These are phyloP conservation scores for Chlamydomonas schloesseri DNA, from an alignment of 139 green algal genomes.

Conservation along the genomic window DNA sequence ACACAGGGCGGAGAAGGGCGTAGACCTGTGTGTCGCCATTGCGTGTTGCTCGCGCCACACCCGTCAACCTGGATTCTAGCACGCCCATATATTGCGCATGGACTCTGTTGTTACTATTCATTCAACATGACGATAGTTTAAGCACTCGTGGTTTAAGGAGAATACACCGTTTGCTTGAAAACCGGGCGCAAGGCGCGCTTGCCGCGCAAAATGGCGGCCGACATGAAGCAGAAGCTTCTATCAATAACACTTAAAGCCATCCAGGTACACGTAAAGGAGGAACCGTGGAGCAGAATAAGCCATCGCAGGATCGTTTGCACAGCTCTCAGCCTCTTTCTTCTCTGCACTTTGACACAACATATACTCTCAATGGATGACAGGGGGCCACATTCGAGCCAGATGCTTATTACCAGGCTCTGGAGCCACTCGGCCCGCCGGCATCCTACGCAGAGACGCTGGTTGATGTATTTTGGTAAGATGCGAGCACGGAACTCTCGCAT, in stretches of 20 bases:
- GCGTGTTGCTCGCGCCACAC: no score
- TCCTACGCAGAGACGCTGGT: conserved; percentile 35
- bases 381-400: conserved; percentile 11
- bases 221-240: conserved; percentile 36
- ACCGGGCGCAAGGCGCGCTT: no score
- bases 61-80: no score
- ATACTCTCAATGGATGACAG: background rate
- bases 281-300: background rate
- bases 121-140: no score
- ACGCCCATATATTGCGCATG: no score
- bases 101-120: no score
- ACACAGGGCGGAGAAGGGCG: no score
- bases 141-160: no score
- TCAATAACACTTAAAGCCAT: conserved; percentile 23
- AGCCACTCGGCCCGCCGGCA: background rate
- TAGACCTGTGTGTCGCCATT: no score
- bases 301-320: background rate
- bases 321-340: background rate
- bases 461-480: conserved; percentile 52
- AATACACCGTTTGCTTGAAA: no score
- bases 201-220: conserved; percentile 2
- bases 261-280: background rate
- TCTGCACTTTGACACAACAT: background rate
- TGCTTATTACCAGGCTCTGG: conserved; percentile 32
- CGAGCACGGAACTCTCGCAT: background rate